These are phyloP conservation scores for Sporodiniella umbellata DNA, from an alignment of 371 early-diverging fungal genomes.

Conservation along the genomic window DNA sequence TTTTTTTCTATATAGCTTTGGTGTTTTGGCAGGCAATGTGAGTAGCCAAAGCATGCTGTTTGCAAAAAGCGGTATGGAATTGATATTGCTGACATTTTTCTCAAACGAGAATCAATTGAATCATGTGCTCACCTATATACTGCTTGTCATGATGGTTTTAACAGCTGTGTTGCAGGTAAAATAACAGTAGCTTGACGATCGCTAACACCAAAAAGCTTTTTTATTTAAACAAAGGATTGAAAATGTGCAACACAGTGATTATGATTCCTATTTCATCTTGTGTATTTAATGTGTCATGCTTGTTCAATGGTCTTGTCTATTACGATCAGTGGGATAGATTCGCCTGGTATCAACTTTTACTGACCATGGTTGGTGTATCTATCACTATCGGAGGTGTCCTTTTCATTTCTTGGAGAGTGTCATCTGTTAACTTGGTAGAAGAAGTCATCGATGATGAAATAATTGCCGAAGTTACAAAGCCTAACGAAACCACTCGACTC, in stretches of 20 bases:
- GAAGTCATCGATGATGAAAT: neutral
- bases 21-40: constrained; percentile 69
- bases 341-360: constrained; percentile 58
- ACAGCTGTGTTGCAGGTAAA: constrained; percentile 71
- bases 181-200: neutral
- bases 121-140: constrained; percentile 66
- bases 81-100: constrained; percentile 61
- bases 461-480: neutral
- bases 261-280: constrained; percentile 77
- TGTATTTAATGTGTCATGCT: constrained; percentile 73
- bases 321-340: constrained; percentile 74
- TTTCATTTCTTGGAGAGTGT: constrained; percentile 51
- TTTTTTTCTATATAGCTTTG: constrained; percentile 56
- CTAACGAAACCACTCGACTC: too few relatives aligned
- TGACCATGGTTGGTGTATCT: constrained; percentile 65
- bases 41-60: constrained; percentile 77
- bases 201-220: too few relatives aligned
- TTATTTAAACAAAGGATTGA: constrained; percentile 76
- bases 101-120: constrained; percentile 68
- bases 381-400: constrained; percentile 63
- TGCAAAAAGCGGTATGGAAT: constrained; percentile 79
- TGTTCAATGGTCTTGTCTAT: constrained; percentile 79
- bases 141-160: constrained; percentile 57
- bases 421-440: too few relatives aligned
- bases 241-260: constrained; percentile 75